phyloP scores from a whole-genome alignment of 202 grass and related monocot species.

The Carex arenaria region DNA sequence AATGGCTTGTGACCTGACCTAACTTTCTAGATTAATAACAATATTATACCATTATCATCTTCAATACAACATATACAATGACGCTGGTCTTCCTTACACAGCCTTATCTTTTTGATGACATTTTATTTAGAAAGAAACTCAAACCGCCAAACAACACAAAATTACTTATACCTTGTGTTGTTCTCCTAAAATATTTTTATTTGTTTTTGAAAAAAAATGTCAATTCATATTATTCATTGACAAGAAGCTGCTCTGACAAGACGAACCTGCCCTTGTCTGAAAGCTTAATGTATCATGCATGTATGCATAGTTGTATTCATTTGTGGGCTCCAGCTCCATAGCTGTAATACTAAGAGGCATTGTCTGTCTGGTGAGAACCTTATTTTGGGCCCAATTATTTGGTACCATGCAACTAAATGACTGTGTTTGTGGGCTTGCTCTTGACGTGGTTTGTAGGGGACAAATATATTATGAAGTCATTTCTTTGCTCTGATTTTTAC shows the following conservation, averaged over 20 bases:
- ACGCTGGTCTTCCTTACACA: too few relatives aligned
- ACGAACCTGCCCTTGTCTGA: background rate
- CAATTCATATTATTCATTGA: background rate
- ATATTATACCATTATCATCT: too few relatives aligned
- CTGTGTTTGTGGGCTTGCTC: background rate
- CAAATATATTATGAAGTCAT: background rate
- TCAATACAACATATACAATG: too few relatives aligned
- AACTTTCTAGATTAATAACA: too few relatives aligned
- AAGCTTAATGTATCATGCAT: background rate
- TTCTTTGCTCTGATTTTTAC: background rate
- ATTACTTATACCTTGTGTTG: background rate
- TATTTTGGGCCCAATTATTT: slow-evolving; percentile 6
- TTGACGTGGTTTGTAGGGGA: background rate
- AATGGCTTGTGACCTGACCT: too few relatives aligned
- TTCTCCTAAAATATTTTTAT: too few relatives aligned
- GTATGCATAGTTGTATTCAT: background rate
- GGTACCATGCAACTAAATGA: slow-evolving; percentile 1
- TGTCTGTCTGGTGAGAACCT: background rate
- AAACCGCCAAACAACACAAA: too few relatives aligned
- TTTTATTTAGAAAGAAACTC: too few relatives aligned
- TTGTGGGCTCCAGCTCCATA: background rate
- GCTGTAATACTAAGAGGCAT: background rate
- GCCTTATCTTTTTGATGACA: too few relatives aligned
- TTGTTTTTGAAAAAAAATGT: background rate
- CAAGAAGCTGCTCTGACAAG: background rate